Evolutionary conservation across 2,329 filamentous ascomycete species (phyloP), one percentile per base, ranked within the genome.

Genomic region (Colletotrichum horii): DNA sequence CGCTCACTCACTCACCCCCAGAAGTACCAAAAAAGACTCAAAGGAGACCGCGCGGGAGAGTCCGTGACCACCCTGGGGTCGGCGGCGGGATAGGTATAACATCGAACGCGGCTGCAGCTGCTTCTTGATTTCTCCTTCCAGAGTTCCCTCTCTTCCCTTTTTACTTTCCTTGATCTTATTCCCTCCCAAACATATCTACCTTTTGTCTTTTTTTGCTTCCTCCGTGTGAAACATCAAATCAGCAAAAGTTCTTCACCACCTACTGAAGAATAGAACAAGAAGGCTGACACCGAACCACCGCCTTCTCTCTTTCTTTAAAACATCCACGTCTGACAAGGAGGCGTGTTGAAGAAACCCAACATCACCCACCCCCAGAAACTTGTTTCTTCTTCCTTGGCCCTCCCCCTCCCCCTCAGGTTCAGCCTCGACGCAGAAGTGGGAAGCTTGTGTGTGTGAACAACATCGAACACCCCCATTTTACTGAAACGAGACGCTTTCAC

Each of bases 241-340:
- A 30, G 12, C 30, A 64, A 52, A 48, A 58, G 64, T 64, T n/a
- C 26, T 62, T 52, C 19, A 24, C 43, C 34, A 11, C 16, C 30
- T 60, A 15, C 32, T 32, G 22, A 52, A 36, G 43, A 60, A 52
- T 16, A n/a, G 14, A n/a, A 52, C 22, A 52, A 52, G 30, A 32
- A 9, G 43, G 43, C 43, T 52, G 43, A 52, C n/a, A 52, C 43
- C 43, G 43, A 60, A 28, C 9, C 56, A 65, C 19, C 28, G 48
- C 34, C 19, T 58, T 19, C 64, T 36, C 43, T 69, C 60, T 72
- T 32, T 70, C 71, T 76, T 70, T 36, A 70, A 74, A 75, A 76
- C 70, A 75, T 64, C 34, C 34, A 69, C 64, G 70, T 78, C 62
- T 69, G 61, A 76, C 70, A 75, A 77, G 67, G 70, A 76, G 58